Evolutionary conservation across 2,329 filamentous ascomycete species (phyloP).

Genomic region (Trichophyton verrucosum): DNA sequence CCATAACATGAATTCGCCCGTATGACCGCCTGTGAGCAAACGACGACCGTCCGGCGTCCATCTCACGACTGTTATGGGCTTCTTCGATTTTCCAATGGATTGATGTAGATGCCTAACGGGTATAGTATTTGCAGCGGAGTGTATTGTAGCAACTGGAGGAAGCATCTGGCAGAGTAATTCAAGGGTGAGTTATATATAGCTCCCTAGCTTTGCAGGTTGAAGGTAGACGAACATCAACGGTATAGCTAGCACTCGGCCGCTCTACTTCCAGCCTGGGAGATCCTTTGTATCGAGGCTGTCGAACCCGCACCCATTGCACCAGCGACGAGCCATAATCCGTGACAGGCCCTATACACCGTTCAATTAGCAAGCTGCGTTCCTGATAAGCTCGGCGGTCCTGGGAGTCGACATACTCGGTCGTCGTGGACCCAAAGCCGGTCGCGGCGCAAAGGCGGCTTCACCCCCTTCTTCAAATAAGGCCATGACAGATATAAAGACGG

Average conservation of each 20-base stretch:
- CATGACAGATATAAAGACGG: slow-evolving; percentile 17
- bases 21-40: slow-evolving; percentile 83
- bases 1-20: slow-evolving; percentile 96
- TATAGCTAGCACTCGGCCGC: slow-evolving; percentile 76
- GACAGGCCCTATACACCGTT: slow-evolving; percentile 53
- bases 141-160: slow-evolving; percentile 63
- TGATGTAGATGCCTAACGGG: slow-evolving; percentile 93
- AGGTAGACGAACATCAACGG: slow-evolving; percentile 58
- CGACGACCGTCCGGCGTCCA: slow-evolving; percentile 95
- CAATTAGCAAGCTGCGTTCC: slow-evolving; percentile 1
- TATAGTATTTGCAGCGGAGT: slow-evolving; percentile 70
- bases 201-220: not conserved
- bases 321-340: slow-evolving; percentile 88
- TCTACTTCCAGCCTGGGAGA: slow-evolving; percentile 63
- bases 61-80: slow-evolving; percentile 89
- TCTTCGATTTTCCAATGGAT: slow-evolving; percentile 96
- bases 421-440: slow-evolving; percentile 24
- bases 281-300: slow-evolving; percentile 63
- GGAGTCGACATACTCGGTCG: slow-evolving; percentile 24
- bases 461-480: slow-evolving; percentile 29
- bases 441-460: slow-evolving; percentile 20
- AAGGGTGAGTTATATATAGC: slow-evolving; percentile 8
- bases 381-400: not conserved
- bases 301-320: slow-evolving; percentile 80
- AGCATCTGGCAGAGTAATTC: slow-evolving; percentile 52